Evolutionary conservation across 305 asterid genomes (phyloP), one percentile per base, ranked within the genome.

Genomic region (Fraxinus albicans): DNA sequence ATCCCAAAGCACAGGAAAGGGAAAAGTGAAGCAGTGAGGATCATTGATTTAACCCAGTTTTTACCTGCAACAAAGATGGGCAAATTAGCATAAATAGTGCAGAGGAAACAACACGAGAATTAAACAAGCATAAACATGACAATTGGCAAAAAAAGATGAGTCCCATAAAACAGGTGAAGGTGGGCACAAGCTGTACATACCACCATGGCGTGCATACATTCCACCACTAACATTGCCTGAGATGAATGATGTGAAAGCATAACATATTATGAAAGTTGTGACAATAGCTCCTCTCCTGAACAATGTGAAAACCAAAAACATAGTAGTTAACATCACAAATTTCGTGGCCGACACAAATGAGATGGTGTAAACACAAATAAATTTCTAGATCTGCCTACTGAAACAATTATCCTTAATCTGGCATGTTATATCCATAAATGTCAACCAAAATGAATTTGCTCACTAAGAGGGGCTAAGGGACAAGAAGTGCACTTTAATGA

Each of bases 191-290:
- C 36, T 60, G 40, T 21, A 73, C 91, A 40, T 87, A 90, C 93
- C 93, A 80, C 92, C 93, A 86, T 87, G 85, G 67, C 93, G 92
- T 12, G 93, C 88, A 84, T 90, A 87, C 93, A 89, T 90, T 81
- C 92, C 92, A 80, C 91, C 91, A 80, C 92, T 90, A n/a, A 90
- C 92, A 84, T 90, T 89, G 42, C 93, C 93, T 27, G 93, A 87
- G 82, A 90, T 88, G 84, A 89, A 86, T 17, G 93, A 90, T 74
- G 93, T 90, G 83, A 90, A 84, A 84, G 89, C 93, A 47, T 90
- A 90, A 79, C 93, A 90, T 44, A 90, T 88, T 5, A 90, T 90
- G 74, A 90, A 90, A 70, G 93, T 86, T 4, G 93, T 90, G 77
- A 89, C 89, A 65, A 90, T 90, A 50, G 93, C 82, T 79, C 93